Conservation (phyloP, 306 rosid genomes). For the Argentina anserina region DNA sequence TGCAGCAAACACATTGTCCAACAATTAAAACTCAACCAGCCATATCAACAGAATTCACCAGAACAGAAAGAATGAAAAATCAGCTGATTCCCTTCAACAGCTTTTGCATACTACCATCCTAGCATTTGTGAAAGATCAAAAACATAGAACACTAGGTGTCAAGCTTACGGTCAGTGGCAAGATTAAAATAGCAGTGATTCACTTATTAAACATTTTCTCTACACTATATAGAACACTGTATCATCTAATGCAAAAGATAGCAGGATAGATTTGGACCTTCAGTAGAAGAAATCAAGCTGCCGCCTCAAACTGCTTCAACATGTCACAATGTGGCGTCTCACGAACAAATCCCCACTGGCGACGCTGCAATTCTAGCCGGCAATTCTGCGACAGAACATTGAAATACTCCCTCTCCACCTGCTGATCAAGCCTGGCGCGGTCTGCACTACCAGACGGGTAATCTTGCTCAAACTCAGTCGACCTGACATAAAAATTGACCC, state of each 20-base stretch:
- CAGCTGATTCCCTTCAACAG: background rate
- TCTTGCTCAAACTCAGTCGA: conserved; percentile 65
- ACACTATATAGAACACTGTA: conserved; percentile 30
- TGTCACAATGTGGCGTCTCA: conserved; percentile 91
- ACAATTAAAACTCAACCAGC: background rate
- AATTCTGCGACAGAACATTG: conserved; percentile 65
- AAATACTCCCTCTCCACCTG: conserved; percentile 74
- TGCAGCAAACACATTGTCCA: background rate
- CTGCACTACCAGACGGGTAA: conserved; percentile 40
- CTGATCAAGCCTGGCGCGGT: conserved; percentile 47
- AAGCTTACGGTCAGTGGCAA: background rate
- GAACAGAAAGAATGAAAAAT: background rate
- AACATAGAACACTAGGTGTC: background rate
- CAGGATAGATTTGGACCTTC: conserved; percentile 38
- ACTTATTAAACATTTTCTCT: conserved; percentile 35
- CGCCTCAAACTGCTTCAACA: conserved; percentile 52
- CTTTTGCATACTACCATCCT: background rate
- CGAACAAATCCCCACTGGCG: conserved; percentile 85
- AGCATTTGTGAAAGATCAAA: background rate
- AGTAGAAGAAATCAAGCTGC: conserved; percentile 36
- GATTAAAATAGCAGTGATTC: conserved; percentile 4
- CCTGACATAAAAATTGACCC: conserved; percentile 82
- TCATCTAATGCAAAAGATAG: conserved; percentile 31
- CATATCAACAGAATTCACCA: background rate
- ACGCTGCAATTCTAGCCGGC: conserved; percentile 78